Conservation (phyloP, 768 basidiomycete genomes). For the Mrakia gelida region DNA sequence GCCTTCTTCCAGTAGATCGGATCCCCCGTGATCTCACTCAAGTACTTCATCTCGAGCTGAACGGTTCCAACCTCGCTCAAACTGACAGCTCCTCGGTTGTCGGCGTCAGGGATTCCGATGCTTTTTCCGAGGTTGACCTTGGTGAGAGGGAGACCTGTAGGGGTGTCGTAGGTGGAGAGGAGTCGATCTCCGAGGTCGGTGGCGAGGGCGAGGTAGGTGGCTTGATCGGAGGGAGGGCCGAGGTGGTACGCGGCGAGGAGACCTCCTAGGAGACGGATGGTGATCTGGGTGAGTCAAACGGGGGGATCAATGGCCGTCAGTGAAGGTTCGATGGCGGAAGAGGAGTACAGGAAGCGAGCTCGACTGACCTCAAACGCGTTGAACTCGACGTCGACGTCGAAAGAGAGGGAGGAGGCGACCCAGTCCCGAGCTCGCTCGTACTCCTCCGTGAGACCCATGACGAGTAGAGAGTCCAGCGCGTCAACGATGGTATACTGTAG, state of each 20-base stretch:
- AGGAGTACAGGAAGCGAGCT: conserved; percentile 34
- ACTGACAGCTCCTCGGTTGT: conserved; percentile 61
- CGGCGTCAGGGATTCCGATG: conserved; percentile 58
- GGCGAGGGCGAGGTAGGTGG: conserved; percentile 69
- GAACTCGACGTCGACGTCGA: conserved; percentile 71
- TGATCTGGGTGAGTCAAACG: conserved; percentile 61
- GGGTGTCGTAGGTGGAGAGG: conserved; percentile 73
- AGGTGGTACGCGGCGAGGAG: conserved; percentile 81
- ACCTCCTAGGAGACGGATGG: conserved; percentile 86
- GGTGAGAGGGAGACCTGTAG: conserved; percentile 74
- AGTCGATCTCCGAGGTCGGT: conserved; percentile 81
- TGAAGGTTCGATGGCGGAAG: no score
- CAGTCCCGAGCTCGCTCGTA: conserved; percentile 71
- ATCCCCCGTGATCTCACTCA: conserved; percentile 63
- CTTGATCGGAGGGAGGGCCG: conserved; percentile 51
- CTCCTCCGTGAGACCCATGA: conserved; percentile 78
- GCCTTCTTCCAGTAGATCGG: conserved; percentile 74
- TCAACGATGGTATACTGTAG: conserved; percentile 71
- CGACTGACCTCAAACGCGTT: conserved; percentile 79
- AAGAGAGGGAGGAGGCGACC: conserved; percentile 64
- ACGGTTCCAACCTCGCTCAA: conserved; percentile 69
- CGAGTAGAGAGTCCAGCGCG: conserved; percentile 76
- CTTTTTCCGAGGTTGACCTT: conserved; percentile 65
- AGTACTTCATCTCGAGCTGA: conserved; percentile 85
- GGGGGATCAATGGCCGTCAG: no score